phyloP scores from a whole-genome alignment of 2,329 filamentous ascomycete species.

The Penicillium sp. region DNA sequence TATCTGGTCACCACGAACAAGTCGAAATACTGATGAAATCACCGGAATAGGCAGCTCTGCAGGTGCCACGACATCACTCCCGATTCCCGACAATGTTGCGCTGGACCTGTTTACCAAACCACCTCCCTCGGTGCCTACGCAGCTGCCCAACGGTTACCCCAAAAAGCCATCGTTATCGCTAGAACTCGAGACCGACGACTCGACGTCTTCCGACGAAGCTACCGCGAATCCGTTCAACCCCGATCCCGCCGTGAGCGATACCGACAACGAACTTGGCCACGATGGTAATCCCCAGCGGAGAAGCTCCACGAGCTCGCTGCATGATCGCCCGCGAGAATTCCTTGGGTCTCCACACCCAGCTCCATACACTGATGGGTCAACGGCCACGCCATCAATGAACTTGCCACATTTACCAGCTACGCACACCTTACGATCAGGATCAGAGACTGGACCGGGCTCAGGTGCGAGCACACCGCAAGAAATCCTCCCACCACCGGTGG shows the following conservation, averaged over 20 bases:
- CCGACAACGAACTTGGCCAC: constrained; percentile 22
- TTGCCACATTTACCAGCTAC: constrained; percentile 9
- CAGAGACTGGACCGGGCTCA: background rate
- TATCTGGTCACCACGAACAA: background rate
- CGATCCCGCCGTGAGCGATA: constrained; percentile 30
- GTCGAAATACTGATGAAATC: constrained; percentile 8
- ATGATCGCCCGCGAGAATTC: constrained; percentile 16
- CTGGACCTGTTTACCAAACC: constrained; percentile 12
- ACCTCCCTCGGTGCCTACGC: constrained; percentile 21
- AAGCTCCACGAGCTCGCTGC: constrained; percentile 10
- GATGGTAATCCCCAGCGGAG: background rate
- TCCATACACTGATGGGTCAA: constrained; percentile 28
- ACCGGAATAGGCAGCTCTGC: constrained; percentile 16
- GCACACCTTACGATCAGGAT: constrained; percentile 6
- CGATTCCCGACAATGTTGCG: constrained; percentile 8
- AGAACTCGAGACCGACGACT: constrained; percentile 30
- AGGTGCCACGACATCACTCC: constrained; percentile 5
- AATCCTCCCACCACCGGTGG: background rate
- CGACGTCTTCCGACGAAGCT: constrained; percentile 36
- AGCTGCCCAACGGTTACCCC: constrained; percentile 23
- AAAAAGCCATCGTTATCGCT: constrained; percentile 25
- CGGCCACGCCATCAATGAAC: constrained; percentile 10
- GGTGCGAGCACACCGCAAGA: constrained; percentile 3
- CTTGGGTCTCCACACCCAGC: constrained; percentile 27
- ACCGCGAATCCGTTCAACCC: constrained; percentile 44